Percentiles rank a stretch among this genome's conserved stretches.
Conservation (phyloP, 768 basidiomycete genomes). For the Mycena vitilis region DNA sequence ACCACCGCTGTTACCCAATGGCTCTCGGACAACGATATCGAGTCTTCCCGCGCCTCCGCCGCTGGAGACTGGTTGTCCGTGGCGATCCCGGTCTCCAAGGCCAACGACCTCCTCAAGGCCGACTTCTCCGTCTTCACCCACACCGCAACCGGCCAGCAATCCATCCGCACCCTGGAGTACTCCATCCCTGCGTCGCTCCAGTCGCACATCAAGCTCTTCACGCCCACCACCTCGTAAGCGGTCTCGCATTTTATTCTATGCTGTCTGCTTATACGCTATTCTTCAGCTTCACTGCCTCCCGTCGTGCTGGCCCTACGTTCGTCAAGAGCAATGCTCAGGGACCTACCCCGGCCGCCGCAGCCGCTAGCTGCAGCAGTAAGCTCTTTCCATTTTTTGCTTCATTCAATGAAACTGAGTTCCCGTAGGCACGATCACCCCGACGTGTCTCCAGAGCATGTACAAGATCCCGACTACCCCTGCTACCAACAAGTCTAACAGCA, state of each 20-base stretch:
- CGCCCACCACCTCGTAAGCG: constrained; percentile 42
- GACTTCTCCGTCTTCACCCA: constrained; percentile 37
- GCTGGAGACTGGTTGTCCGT: constrained; percentile 44
- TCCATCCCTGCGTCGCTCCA: constrained; percentile 40
- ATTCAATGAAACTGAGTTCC: not conserved
- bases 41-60: constrained; percentile 31
- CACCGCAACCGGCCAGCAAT: constrained; percentile 34
- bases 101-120: constrained; percentile 40
- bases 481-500: constrained; percentile 36
- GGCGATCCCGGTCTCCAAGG: constrained; percentile 37
- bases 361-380: constrained; percentile 28
- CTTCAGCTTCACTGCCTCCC: constrained; percentile 20
- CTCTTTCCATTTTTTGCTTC: not conserved
- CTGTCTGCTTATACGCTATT: not conserved
- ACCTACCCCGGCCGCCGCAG: constrained; percentile 15
- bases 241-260: not conserved
- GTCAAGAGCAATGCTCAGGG: not conserved
- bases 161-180: constrained; percentile 43
- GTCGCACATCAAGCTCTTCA: constrained; percentile 40
- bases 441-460: constrained; percentile 44
- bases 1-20: constrained; percentile 38
- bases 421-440: constrained; percentile 39
- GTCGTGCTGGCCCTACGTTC: constrained; percentile 14
- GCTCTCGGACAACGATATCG: constrained; percentile 39
- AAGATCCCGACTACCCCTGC: constrained; percentile 40